Evolutionary conservation across 441 rosid genomes (phyloP).

Genomic region (Erodium moschatum): DNA sequence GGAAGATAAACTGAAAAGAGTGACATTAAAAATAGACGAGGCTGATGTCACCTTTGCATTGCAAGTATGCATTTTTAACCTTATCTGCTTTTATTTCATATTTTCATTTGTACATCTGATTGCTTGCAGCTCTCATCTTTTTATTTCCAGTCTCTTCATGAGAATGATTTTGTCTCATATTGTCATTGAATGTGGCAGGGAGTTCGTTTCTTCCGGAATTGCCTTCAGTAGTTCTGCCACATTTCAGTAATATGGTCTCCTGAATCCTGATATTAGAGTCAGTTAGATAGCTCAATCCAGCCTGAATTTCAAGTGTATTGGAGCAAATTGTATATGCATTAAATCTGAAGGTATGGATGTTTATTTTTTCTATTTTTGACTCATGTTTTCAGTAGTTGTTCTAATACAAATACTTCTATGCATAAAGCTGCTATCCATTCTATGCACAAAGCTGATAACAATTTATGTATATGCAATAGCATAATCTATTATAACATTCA

Average conservation of each 20-base stretch:
- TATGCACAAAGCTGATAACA: no score
- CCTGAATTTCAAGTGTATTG: not conserved
- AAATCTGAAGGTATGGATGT: not conserved
- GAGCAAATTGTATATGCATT: not conserved
- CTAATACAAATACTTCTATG: no score
- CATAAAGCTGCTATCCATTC: no score
- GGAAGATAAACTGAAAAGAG: slow-evolving; percentile 52
- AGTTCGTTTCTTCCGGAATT: slow-evolving; percentile 70
- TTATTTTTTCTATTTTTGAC: no score
- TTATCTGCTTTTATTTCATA: not conserved
- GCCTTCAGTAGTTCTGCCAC: slow-evolving; percentile 40
- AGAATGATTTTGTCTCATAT: not conserved
- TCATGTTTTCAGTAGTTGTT: no score
- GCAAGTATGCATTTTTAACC: slow-evolving; percentile 38
- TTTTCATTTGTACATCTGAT: not conserved
- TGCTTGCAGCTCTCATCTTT: not conserved
- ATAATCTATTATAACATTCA: not conserved
- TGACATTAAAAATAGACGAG: slow-evolving; percentile 61
- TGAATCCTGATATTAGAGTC: not conserved
- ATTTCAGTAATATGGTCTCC: not conserved
- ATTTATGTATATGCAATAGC: not conserved
- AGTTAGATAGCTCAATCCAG: not conserved
- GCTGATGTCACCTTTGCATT: slow-evolving; percentile 72
- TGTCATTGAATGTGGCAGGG: slow-evolving; percentile 39
- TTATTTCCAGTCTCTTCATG: not conserved